phyloP scores from a whole-genome alignment of 495 filamentous ascomycete genomes.

The Filosporella fistucella region DNA sequence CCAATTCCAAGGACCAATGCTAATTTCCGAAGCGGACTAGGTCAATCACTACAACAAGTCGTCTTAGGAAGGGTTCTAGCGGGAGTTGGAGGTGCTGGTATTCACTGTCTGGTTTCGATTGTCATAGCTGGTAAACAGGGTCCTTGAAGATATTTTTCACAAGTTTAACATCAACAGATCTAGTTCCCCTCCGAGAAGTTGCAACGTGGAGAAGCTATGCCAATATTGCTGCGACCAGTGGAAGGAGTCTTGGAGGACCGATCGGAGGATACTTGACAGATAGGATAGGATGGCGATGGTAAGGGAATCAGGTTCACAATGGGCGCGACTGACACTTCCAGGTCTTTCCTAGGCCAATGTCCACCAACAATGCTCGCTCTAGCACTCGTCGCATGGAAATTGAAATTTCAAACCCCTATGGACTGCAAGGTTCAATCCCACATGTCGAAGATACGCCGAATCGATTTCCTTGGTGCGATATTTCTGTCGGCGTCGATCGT shows the following conservation, averaged over 20 bases:
- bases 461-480: conserved; percentile 50
- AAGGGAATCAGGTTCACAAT: not conserved
- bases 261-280: conserved; percentile 64
- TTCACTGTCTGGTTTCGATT: conserved; percentile 51
- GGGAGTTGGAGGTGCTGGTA: conserved; percentile 55
- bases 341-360: conserved; percentile 15
- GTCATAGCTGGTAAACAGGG: conserved; percentile 45
- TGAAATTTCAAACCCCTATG: not conserved
- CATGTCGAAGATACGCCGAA: conserved; percentile 43
- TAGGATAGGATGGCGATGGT: conserved; percentile 59
- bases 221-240: conserved; percentile 58
- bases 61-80: conserved; percentile 54
- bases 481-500: conserved; percentile 48
- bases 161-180: no score
- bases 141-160: not conserved
- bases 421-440: conserved; percentile 33
- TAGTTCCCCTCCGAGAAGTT: conserved; percentile 60
- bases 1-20: not conserved
- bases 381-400: conserved; percentile 7
- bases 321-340: not conserved
- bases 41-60: conserved; percentile 28
- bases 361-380: conserved; percentile 9
- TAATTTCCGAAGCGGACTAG: conserved; percentile 28
- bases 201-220: conserved; percentile 63
- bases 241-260: conserved; percentile 58